These are phyloP conservation scores for Diaporthe longicolla DNA, from an alignment of 2,329 filamentous ascomycete genomes.

Conservation along the genomic window DNA sequence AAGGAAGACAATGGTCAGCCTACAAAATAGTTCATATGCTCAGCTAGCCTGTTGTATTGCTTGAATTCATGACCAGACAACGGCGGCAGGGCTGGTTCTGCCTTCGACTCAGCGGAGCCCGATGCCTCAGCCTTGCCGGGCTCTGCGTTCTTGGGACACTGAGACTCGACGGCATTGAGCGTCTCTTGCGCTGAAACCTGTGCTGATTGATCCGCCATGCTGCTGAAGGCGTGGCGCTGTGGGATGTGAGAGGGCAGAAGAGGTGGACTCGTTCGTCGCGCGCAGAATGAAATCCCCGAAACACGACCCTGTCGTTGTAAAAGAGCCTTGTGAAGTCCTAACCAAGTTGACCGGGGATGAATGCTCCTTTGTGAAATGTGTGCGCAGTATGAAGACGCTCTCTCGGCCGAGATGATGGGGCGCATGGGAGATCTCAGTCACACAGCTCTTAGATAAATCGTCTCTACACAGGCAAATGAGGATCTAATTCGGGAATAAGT, in stretches of 20 bases:
- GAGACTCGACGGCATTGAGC: neutral
- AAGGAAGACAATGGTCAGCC: conserved; percentile 48
- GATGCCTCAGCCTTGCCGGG: conserved; percentile 8
- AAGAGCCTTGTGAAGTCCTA: neutral
- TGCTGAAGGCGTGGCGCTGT: conserved; percentile 1
- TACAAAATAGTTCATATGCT: conserved; percentile 82
- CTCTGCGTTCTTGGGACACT: neutral
- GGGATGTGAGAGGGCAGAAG: neutral
- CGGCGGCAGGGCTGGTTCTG: conserved; percentile 63
- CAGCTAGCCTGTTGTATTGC: conserved; percentile 79
- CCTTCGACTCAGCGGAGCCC: neutral
- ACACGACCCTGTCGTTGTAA: neutral
- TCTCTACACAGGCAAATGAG: neutral
- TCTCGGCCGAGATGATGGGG: conserved; percentile 24
- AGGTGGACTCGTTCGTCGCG: neutral
- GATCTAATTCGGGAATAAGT: neutral
- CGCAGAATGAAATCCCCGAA: neutral
- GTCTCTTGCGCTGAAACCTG: neutral
- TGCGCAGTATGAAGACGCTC: neutral
- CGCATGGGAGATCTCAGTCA: neutral
- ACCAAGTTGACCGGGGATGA: neutral
- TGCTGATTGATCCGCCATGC: conserved; percentile 6
- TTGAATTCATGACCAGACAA: conserved; percentile 77
- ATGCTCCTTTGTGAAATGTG: neutral
- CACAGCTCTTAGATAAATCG: neutral